Evolutionary conservation across 805 yeast species (phyloP).

Genomic region (Blastobotrys peoriensis): DNA sequence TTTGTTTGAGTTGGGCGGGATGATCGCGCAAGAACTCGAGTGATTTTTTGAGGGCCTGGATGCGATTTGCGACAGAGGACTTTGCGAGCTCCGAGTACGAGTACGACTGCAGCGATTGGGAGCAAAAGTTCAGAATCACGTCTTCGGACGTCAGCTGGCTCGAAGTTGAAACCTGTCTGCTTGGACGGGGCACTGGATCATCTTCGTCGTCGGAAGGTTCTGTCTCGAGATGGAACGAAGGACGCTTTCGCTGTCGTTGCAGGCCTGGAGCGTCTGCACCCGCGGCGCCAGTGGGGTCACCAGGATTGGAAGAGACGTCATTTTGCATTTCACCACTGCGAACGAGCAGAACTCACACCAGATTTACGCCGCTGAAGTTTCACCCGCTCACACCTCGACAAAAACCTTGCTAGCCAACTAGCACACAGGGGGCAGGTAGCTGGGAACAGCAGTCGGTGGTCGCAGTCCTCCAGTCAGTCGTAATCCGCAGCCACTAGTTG

Average conservation of each 20-base stretch:
- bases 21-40: constrained; percentile 64
- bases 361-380: too few relatives aligned
- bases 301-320: too few relatives aligned
- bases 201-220: constrained; percentile 11
- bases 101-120: constrained; percentile 76
- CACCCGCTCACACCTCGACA: too few relatives aligned
- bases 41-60: constrained; percentile 69
- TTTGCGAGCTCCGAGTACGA: constrained; percentile 81
- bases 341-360: not conserved
- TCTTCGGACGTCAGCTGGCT: constrained; percentile 15
- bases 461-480: too few relatives aligned
- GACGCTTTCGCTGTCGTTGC: constrained; percentile 8
- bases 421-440: too few relatives aligned
- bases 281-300: too few relatives aligned
- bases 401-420: too few relatives aligned
- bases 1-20: constrained; percentile 31
- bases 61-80: constrained; percentile 67
- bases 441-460: too few relatives aligned
- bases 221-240: constrained; percentile 12
- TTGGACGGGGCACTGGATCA: not conserved
- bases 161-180: not conserved
- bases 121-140: constrained; percentile 59
- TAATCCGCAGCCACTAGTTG: too few relatives aligned
- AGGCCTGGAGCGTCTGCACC: constrained; percentile 2
- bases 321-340: not conserved